These are phyloP conservation scores for Penicillium ochrochloron DNA, from an alignment of 495 filamentous ascomycete genomes.

Conservation along the genomic window DNA sequence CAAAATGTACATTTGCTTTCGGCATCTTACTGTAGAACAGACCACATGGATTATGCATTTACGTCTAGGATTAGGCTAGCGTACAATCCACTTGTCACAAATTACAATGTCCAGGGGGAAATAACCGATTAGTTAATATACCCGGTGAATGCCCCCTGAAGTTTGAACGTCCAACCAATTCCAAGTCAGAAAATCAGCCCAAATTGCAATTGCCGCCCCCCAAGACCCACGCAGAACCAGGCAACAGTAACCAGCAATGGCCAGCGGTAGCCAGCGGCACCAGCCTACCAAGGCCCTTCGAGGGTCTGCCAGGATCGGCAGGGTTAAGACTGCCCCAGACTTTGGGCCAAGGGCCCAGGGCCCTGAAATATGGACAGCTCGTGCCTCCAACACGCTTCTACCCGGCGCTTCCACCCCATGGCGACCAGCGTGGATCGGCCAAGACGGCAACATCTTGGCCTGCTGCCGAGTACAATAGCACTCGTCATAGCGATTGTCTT, in stretches of 20 bases:
- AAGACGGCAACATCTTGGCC: background rate
- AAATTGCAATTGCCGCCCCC: background rate
- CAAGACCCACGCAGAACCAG: background rate
- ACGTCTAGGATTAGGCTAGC: background rate
- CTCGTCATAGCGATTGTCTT: background rate
- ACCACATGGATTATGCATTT: background rate
- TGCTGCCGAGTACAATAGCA: conserved; percentile 4
- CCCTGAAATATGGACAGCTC: background rate
- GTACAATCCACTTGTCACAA: background rate
- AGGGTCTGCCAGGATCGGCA: background rate
- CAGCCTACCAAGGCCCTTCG: background rate
- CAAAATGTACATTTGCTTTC: too few relatives aligned
- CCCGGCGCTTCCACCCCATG: conserved; percentile 1
- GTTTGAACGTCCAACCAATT: background rate
- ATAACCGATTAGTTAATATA: background rate
- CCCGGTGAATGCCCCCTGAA: background rate
- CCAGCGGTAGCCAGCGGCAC: background rate
- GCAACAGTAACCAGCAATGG: background rate
- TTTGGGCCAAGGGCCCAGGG: background rate
- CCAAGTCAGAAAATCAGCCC: background rate
- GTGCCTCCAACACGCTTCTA: background rate
- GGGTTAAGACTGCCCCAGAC: conserved; percentile 3
- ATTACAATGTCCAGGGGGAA: background rate
- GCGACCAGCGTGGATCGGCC: conserved; percentile 1
- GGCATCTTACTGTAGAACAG: too few relatives aligned